Base-by-base conservation (phyloP, 148 eudicot genomes). In the Dysphania ambrosioides region DNA sequence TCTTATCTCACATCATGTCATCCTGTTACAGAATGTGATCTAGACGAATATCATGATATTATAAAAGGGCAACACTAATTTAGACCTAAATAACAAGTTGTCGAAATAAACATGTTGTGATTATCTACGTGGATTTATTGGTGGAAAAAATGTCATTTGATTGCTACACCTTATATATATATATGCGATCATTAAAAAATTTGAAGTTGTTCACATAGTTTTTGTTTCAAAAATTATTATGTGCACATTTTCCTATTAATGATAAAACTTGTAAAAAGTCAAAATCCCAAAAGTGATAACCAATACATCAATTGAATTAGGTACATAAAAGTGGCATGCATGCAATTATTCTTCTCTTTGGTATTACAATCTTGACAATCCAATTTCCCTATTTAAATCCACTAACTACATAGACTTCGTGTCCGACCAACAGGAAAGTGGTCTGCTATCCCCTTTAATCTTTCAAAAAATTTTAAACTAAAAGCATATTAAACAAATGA, bases 361-460 rank as follows among this genome's bases (percentile, higher is more conserved):
- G 44, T 62, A 71, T 35, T 32, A 47, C 66, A 59, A 60, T 60
- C 57, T 47, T 40, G 31, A 40, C 38, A 15, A 73, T 12, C 36
- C 2, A 49, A 42, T 29, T 10, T 41, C 68, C 65, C 60, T 70
- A 70, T 41, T 55, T 24, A 12, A 78, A 82, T 77, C 87, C 87
- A 88, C 92, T 85, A 86, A 87, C 87, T 77, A 60, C 66, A 23
- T 84, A 85, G 95, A 92, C 90, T 90, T 88, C 58, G 80, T 78
- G 88, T 82, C 82, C 85, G 86, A 86, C 87, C 88, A 88, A 90
- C 69, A 85, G 82, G 66, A 86, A 90, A 86, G 86, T 81, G 90
- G 85, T 82, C 85, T 80, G 77, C 72, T 73, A 78, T 83, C 83
- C 79, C 84, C 80, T 88, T 88, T 83, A 62, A 2, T 16, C 15